Percentiles rank a stretch among this genome's conserved stretches.
These are phyloP conservation scores for Scleroderma bovista DNA, from an alignment of 768 basidiomycete species.

Conservation along the genomic window DNA sequence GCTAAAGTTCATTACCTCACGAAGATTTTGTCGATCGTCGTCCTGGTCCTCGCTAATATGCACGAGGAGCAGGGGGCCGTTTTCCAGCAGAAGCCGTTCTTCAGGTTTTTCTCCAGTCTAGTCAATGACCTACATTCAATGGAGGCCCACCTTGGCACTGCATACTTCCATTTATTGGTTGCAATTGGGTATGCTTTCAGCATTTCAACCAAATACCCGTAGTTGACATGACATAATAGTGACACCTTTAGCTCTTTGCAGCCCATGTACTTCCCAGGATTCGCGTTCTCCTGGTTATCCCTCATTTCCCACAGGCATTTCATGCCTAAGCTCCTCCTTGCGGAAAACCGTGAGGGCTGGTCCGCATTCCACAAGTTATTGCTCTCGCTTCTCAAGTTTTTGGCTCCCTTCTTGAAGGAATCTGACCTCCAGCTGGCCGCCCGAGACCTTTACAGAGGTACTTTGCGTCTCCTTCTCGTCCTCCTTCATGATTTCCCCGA, in stretches of 20 bases:
- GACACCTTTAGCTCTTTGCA: conserved; percentile 95
- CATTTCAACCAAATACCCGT: neutral
- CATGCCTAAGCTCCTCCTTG: conserved; percentile 91
- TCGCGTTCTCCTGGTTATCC: conserved; percentile 97
- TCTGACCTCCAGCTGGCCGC: conserved; percentile 76
- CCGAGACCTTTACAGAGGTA: conserved; percentile 84
- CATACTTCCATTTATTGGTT: conserved; percentile 84
- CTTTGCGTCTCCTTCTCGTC: conserved; percentile 85
- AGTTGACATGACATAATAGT: conserved; percentile 35
- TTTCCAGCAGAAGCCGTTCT: conserved; percentile 98
- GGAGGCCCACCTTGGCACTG: conserved; percentile 78
- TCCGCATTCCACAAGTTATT: conserved; percentile 93
- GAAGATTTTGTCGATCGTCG: conserved; percentile 96
- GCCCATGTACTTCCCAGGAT: conserved; percentile 94
- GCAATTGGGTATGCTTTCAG: conserved; percentile 66
- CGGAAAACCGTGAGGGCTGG: conserved; percentile 94
- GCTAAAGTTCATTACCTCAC: conserved; percentile 95
- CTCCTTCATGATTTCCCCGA: conserved; percentile 99
- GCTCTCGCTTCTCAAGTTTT: conserved; percentile 91
- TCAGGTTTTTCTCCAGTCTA: conserved; percentile 95
- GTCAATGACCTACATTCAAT: conserved; percentile 87
- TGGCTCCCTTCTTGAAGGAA: conserved; percentile 84
- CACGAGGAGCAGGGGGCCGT: conserved; percentile 89
- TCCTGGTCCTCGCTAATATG: conserved; percentile 88
- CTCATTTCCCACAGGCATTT: conserved; percentile 93